Evolutionary conservation across 2,329 filamentous ascomycete genomes (phyloP), one percentile per base, ranked within the genome.

Genomic region (Blastomyces gilchristii): DNA sequence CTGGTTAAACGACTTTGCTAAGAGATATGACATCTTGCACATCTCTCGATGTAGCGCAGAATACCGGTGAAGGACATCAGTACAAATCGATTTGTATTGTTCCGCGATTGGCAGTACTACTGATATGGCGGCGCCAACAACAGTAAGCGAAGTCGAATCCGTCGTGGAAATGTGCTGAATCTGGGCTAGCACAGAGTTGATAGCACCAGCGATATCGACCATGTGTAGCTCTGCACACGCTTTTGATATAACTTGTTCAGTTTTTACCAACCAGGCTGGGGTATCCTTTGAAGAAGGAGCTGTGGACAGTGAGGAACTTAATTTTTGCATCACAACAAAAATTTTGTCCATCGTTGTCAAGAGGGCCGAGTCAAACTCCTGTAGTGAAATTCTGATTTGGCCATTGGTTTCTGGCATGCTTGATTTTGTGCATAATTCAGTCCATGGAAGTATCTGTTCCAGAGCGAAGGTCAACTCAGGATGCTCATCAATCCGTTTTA

Each of bases 261-360:
- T 79, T 54, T 80, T 80, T 1, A 83, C 73, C 9, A 92, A 74
- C 85, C 89, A 91, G 1, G 81, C 79, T 0, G 79, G 69, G 53
- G 88, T 84, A 43, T 90, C 85, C 1, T 79, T 78, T 1, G 86
- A 83, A 4, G 75, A 72, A 0, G 87, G 85, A 1, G 87, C 76
- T 3, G 79, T 78, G 12, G 78, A 74, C 9, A 85, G 76, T 2
- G 80, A 76, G 65, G 83, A 83, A 63, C 85, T 83, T 56, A 88
- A 81, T 66, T 87, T 85, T 73, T 97, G 91, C 58, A 96, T 81
- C 0, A 89, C 87, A 45, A 93, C 88, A 1, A 97, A 84, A 37
- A 93, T 83, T 59, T 85, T 84, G 73, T 96, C 89, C 57, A 87
- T 83, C n/a, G 88, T 79, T 0, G 76, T 82, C 47, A 89, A 83